A percentile compares a stretch with the other conserved stretches of the same genome.
Conservation (phyloP, 148 eudicot genomes). For the Agrostemma githago region DNA sequence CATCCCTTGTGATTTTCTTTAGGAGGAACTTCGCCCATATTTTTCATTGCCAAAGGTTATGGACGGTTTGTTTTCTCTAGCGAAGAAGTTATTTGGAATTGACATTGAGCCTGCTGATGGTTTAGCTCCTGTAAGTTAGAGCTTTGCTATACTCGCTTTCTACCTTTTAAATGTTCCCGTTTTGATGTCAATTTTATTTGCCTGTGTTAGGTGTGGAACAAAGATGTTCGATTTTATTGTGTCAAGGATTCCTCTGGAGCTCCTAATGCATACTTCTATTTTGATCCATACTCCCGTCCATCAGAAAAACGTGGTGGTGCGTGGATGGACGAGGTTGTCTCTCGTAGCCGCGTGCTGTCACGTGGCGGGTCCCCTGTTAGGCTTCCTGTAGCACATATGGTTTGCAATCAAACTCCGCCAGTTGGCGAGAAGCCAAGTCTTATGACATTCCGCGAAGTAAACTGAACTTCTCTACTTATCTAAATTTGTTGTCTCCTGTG, state of each 20-base stretch:
- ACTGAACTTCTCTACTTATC: constrained; percentile 11
- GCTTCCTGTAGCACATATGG: constrained; percentile 97
- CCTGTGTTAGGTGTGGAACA: constrained; percentile 70
- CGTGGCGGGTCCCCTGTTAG: constrained; percentile 69
- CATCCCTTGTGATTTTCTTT: constrained; percentile 11
- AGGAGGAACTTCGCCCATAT: constrained; percentile 98
- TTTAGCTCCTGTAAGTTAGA: constrained; percentile 70
- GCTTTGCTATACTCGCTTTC: constrained; percentile 11
- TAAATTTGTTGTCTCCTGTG: not conserved
- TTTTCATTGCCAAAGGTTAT: constrained; percentile 95
- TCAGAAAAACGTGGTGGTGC: constrained; percentile 97
- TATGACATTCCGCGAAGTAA: constrained; percentile 97
- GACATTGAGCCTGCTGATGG: constrained; percentile 79
- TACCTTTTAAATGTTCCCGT: not conserved
- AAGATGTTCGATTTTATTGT: constrained; percentile 71
- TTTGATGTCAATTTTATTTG: constrained; percentile 10
- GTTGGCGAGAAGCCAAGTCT: constrained; percentile 96
- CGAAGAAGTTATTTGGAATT: constrained; percentile 73
- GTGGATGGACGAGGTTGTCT: constrained; percentile 96
- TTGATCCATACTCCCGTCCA: constrained; percentile 99
- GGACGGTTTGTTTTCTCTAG: constrained; percentile 94
- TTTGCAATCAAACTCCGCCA: constrained; percentile 98
- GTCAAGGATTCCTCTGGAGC: constrained; percentile 79
- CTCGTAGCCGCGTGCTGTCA: constrained; percentile 81
- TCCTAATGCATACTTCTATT: constrained; percentile 82